Evolutionary conservation across 768 basidiomycete species (phyloP), one percentile per base, ranked within the genome.

Genomic region (Cystobasidium onofrii): DNA sequence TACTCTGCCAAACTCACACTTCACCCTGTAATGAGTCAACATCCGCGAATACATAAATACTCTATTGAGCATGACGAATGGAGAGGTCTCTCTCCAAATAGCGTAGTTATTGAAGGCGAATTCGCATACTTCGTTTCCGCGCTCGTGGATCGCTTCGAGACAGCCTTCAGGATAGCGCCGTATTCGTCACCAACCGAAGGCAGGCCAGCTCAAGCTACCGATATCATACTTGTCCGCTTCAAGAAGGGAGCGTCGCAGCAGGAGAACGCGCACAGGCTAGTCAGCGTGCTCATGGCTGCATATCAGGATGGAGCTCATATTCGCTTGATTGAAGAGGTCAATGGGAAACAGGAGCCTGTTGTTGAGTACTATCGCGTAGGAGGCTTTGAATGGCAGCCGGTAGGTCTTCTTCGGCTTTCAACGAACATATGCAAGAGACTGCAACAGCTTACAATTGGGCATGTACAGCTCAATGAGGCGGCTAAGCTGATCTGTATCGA

Each of bases 71-170:
- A 80, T 12, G 79, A 83, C 36, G 72, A 80, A 1, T 89, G 92
- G 78, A 79, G 86, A 18, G 76, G 81, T 23, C 81, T 81, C 12
- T 73, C 79, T 65, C 75, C 81, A 50, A 79, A 80, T 20, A 77
- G 81, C 46, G 80, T 83, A 1, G 78, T 82, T n/a, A 79, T 86
- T 15, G 83, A 84, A 43, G 75, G 92, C 12, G 77, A 84, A 1
- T 94, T 94, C 78, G 84, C 85, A 31, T 98, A 97, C 81, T 90
- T 96, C 80, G 81, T 93, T 29, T 86, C 89, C 10, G 89, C 90
- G 0, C 90, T 92, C 75, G 90, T 90, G 52, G 90, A 92, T 81
- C 85, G 95, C 15, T 83, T 98, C 76, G 95, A 98, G 81, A 86
- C 90, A 3, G 80, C 83, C 15, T 95, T 97, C 80, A 84, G 86